Percentiles rank a stretch among this genome's conserved stretches.
phyloP scores from a whole-genome alignment of 208 protist genomes.

The Naegleria gruberi region DNA sequence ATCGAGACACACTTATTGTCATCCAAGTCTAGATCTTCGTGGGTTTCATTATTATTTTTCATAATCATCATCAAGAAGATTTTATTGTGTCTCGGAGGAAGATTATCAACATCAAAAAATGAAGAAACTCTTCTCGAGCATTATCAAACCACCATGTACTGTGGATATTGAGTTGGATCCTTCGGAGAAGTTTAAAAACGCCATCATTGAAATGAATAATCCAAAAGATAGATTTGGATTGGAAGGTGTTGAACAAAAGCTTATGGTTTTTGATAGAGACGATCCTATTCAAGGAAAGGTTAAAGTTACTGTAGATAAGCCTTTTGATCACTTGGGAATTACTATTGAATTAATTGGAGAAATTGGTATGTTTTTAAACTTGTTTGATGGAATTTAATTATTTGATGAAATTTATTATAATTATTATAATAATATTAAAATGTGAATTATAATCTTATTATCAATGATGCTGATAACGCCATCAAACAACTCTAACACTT shows the following conservation, averaged over 20 bases:
- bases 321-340: conserved; percentile 7
- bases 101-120: not conserved
- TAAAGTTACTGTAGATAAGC: not conserved
- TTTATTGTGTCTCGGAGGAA: too few species aligned
- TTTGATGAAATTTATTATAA: too few species aligned
- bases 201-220: not conserved
- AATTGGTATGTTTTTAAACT: conserved; percentile 11
- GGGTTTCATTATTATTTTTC: too few species aligned
- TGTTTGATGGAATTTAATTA: too few species aligned
- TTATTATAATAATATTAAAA: too few species aligned
- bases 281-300: conserved; percentile 7
- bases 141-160: not conserved
- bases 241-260: not conserved
- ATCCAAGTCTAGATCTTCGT: too few species aligned
- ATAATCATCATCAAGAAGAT: too few species aligned
- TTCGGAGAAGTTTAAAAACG: not conserved
- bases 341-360: conserved; percentile 18
- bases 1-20: too few species aligned
- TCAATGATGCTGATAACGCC: too few species aligned
- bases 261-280: not conserved
- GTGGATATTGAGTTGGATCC: not conserved
- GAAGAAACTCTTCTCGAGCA: not conserved
- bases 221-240: not conserved
- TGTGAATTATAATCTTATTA: too few species aligned
- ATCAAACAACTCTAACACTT: too few species aligned